Evolutionary conservation across 2,329 filamentous ascomycete species (phyloP), one percentile per base, ranked within the genome.

Genomic region (Erysiphe pulchra): DNA sequence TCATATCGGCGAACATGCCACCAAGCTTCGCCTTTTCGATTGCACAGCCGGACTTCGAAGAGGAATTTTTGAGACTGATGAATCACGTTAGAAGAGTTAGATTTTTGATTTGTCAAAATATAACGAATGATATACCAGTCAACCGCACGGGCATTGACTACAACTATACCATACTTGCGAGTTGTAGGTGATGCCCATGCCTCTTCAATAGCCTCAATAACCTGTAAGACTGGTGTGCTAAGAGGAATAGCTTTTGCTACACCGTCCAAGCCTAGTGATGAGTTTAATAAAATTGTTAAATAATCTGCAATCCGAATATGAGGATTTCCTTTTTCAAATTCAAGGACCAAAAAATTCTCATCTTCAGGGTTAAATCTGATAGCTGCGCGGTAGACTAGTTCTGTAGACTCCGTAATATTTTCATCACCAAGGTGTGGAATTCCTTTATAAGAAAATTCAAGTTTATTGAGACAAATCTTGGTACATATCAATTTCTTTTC

Each of bases 401-500:
- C 47, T 48, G 52, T 49, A 20, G 50, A 40, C 11, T 48, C 42
- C 17, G 54, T 49, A 20, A 10, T 12, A 18, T 11, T 18, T 20
- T 34, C 30, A 3, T 24, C 20, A 34, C 33, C 33, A 14, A 14
- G 13, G n/a, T 34, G 1, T n/a, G 51, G 46, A 46, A 48, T 17
- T 44, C 47, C 52, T 45, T 64, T 65, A 57, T 90, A 92, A n/a
- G 66, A 71, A 57, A 90, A 84, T 2, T 69, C 63, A 6, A 90
- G 68, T 49, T 70, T 65, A 51, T 65, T 64, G 46, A 87, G 64
- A 14, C 70, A 73, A 46, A 78, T 66, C 37, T 68, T 63, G 51
- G 76, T 68, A 55, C 70, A 70, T 39, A 63, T 63, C 33, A 80
- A 68, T 45, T 68, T 65, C 14, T 65, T 65, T 42, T 65, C 63